Base-by-base conservation (phyloP, 1,139 yeast species). In the Suhomyces bokatorum region DNA sequence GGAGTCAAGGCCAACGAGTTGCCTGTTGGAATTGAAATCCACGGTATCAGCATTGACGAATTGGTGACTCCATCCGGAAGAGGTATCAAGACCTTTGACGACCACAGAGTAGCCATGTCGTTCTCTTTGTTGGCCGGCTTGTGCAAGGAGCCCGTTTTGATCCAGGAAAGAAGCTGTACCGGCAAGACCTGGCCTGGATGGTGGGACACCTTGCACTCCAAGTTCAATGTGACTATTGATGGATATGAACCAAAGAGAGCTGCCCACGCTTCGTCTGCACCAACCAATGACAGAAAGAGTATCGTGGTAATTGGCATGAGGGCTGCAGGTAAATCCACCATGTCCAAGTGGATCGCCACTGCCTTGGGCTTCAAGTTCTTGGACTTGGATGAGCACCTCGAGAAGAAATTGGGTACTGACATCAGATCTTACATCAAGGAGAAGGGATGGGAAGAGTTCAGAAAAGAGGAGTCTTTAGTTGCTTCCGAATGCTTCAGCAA, bases 141-240 rank as follows among this genome's bases (percentile, higher is more conserved):
- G 44, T 64, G 77, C 50, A 56, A 60, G 31, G 72, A 71, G 2
- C 84, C 88, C 3, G 95, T 87, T 1, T 73, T 83, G 53, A 82
- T 93, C 48, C 81, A 85, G 55, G 97, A 91, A 62, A 82, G 98
- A 67, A 78, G 87, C 28, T 89, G 97, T 63, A 95, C 97, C 3
- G 95, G 95, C 47, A 93, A 93, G 70, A 93, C 99, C 0, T 93
- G 99, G 99, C 99, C 99, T 15, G 98, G 98, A 36, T 93, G 99
- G 99, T 93, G 99, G 99, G 99, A 93, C 66, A 78, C 85, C 40
- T 74, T 93, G 51, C 89, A 83, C 59, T 79, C 86, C 45, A 69
- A 75, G 48, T 81, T 93, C 59, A 79, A 82, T 27, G 85, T 80
- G 31, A 63, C 66, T 13, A 66, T 93, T 37, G 85, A 81, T 55